Evolutionary conservation across 2,329 filamentous ascomycete genomes (phyloP), one percentile per base, ranked within the genome.

Genomic region (Colletotrichum abscissum): DNA sequence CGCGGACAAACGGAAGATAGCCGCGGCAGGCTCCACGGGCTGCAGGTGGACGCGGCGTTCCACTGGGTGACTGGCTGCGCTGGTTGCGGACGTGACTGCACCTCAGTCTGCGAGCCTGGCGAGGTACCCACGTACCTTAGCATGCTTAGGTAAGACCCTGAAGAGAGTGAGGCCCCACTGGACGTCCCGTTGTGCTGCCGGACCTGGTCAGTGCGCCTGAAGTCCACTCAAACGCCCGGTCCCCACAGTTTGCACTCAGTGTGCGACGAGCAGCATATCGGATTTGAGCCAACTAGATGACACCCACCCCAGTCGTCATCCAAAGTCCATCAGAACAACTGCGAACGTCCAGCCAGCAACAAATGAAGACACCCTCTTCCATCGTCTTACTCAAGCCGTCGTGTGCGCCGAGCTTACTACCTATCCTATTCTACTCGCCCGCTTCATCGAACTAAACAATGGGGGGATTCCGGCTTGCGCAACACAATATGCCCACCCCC

Each of bases 291-390:
- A 70, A 60, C 67, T 73, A 73, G 67, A 63, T 64, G 59, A 73
- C 55, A 16, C 22, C 9, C 55, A 42, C 38, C 67, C 70, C 35
- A 3, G 70, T 56, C 70, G 55, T 52, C 35, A 62, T 70, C 67
- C 67, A 62, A 70, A 56, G 70, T 66, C 35, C 58, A 59, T 28
- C 56, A 57, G 62, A 56, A 56, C 55, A 67, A 46, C 38, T 35
- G 67, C 46, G 24, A 62, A 49, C 42, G 42, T 49, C 42, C 19
- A 49, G 42, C 42, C 42, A 49, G 60, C 67, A 65, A 30, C 54
- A 64, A 65, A 73, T 73, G 70, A 73, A 70, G 38, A 72, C 63
- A 67, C 72, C 72, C 33, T 59, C 72, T 72, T 56, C 11, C 42
- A 38, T 19, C 54, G 16, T 63, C 64, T 42, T 56, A 54, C 63